These are phyloP conservation scores for Dictyostelium purpureum DNA, from an alignment of 78 protist genomes.

Conservation along the genomic window DNA sequence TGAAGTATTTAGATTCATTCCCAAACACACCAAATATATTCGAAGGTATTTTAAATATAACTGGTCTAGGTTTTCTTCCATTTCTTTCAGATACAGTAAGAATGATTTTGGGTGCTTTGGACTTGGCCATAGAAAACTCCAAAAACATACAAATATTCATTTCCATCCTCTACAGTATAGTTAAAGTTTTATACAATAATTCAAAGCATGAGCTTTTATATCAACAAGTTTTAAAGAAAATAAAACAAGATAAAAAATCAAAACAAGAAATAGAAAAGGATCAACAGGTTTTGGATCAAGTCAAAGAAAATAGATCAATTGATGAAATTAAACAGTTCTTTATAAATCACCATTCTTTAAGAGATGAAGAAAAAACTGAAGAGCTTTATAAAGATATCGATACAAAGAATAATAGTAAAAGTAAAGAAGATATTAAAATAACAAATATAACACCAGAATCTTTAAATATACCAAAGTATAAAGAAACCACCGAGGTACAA, in stretches of 20 bases:
- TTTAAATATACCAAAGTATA: slow-evolving; percentile 1
- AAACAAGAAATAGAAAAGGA: not conserved
- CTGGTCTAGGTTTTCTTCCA: slow-evolving; percentile 75
- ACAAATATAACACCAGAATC: not conserved
- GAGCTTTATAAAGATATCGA: not conserved
- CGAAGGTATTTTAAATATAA: slow-evolving; percentile 63
- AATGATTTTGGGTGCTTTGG: slow-evolving; percentile 53
- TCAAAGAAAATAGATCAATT: slow-evolving; percentile 9
- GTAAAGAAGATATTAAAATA: not conserved
- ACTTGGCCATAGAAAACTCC: slow-evolving; percentile 4
- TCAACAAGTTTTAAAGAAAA: not conserved
- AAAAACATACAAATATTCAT: slow-evolving; percentile 26
- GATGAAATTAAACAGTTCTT: slow-evolving; percentile 56
- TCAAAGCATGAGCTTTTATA: slow-evolving; percentile 1
- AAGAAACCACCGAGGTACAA: slow-evolving; percentile 30
- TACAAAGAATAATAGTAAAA: not conserved
- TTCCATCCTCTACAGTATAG: slow-evolving; percentile 21
- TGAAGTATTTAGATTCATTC: slow-evolving; percentile 48
- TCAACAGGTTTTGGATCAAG: not conserved
- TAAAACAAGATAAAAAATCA: not conserved
- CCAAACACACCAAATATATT: slow-evolving; percentile 74
- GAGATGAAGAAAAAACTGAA: not conserved
- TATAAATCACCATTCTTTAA: slow-evolving; percentile 17
- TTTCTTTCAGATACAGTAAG: slow-evolving; percentile 45
- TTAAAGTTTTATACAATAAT: slow-evolving; percentile 46